Conservation (phyloP, 805 yeast genomes). For the Metschnikowia arizonensis region DNA sequence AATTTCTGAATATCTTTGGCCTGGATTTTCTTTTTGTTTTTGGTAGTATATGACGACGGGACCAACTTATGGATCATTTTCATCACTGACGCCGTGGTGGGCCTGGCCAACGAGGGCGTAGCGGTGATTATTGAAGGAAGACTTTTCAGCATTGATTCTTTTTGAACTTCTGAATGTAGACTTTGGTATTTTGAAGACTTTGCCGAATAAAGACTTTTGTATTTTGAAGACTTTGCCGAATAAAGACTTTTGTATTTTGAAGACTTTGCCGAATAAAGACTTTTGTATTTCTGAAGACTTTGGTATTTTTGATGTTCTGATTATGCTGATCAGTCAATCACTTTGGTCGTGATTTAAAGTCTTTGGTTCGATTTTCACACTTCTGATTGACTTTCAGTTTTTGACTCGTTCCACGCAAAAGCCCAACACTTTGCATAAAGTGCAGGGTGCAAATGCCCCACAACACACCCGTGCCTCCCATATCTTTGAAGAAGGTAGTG, state of each 20-base stretch:
- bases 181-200: too few relatives aligned
- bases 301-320: background rate
- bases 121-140: constrained; percentile 7
- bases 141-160: background rate
- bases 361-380: background rate
- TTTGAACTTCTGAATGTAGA: too few relatives aligned
- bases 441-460: background rate
- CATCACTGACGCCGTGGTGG: constrained; percentile 19
- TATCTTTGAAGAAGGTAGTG: too few relatives aligned
- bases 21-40: constrained; percentile 3
- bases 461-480: constrained; percentile 4
- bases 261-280: too few relatives aligned
- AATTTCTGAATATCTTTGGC: constrained; percentile 17
- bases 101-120: constrained; percentile 13
- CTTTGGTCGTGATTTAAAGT: too few relatives aligned
- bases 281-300: background rate
- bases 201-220: too few relatives aligned
- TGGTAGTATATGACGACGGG: constrained; percentile 7
- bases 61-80: constrained; percentile 17
- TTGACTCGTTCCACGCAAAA: background rate
- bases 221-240: too few relatives aligned
- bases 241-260: too few relatives aligned
- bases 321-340: too few relatives aligned
- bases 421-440: background rate
- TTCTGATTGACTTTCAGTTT: background rate